phyloP scores from a whole-genome alignment of 768 basidiomycete genomes.

The Panaeolus papilionaceus region DNA sequence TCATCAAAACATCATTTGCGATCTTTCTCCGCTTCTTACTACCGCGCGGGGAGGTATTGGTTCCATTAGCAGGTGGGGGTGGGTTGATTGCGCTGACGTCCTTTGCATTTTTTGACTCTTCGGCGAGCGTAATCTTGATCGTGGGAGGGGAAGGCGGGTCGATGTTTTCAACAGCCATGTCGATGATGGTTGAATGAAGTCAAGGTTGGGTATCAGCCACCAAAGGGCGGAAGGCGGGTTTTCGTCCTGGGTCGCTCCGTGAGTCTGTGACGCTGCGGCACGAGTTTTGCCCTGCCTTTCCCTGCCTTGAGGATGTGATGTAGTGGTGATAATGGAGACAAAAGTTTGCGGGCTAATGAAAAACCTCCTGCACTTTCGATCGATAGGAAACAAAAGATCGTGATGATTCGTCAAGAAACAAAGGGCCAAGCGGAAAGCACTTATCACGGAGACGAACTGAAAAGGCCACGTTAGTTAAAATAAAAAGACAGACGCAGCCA shows the following conservation, averaged over 20 bases:
- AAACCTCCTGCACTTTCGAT: background rate
- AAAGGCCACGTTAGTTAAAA: constrained; percentile 2
- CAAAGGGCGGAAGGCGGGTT: background rate
- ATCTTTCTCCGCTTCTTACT: constrained; percentile 15
- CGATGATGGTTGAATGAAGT: background rate
- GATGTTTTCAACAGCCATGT: constrained; percentile 2
- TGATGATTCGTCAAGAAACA: background rate
- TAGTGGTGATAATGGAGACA: constrained; percentile 7
- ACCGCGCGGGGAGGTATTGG: background rate
- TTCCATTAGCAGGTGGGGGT: background rate
- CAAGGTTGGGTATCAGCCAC: background rate
- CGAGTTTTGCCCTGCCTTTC: background rate
- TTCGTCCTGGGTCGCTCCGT: background rate
- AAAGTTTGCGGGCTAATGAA: constrained; percentile 4
- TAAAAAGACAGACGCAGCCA: constrained; percentile 9
- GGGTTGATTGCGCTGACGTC: background rate
- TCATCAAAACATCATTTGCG: constrained; percentile 7
- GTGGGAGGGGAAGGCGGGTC: constrained; percentile 12
- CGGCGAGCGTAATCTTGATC: constrained; percentile 8
- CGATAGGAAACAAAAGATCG: background rate
- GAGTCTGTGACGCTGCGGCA: constrained; percentile 5
- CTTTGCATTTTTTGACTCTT: background rate
- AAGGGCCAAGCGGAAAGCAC: background rate
- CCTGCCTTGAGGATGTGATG: constrained; percentile 6
- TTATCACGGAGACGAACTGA: background rate